Evolutionary conservation across 345 rosid species (phyloP).

Genomic region (Lagerstroemia speciosa): DNA sequence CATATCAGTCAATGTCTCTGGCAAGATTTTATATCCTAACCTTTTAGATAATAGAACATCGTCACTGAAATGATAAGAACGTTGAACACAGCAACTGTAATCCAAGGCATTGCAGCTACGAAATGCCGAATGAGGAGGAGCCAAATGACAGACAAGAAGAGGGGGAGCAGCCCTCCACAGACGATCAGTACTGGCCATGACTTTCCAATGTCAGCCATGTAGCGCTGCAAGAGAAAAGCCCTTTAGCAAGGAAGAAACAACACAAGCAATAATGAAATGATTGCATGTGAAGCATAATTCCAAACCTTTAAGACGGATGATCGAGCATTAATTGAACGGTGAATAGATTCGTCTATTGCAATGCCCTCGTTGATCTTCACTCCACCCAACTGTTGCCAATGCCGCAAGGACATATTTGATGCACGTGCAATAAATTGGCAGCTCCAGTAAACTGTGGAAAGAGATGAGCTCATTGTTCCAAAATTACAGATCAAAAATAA

Average conservation of each 20-base stretch:
- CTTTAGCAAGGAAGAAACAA: background rate
- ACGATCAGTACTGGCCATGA: conserved; percentile 90
- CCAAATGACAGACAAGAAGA: conserved; percentile 85
- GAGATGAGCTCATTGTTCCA: background rate
- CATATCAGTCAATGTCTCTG: no score
- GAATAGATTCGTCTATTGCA: conserved; percentile 71
- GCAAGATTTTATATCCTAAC: conserved; percentile 15
- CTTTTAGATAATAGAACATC: conserved; percentile 79
- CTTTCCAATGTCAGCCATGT: conserved; percentile 90
- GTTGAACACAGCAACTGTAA: conserved; percentile 79
- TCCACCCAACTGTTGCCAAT: conserved; percentile 96
- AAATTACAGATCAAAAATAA: background rate
- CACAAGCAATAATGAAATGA: background rate
- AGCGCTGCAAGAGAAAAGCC: conserved; percentile 49
- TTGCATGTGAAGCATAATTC: conserved; percentile 1
- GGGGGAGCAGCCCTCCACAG: conserved; percentile 89
- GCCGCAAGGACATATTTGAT: conserved; percentile 72
- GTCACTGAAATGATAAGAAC: conserved; percentile 75
- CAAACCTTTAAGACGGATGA: conserved; percentile 85
- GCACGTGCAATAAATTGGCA: conserved; percentile 85
- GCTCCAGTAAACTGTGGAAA: conserved; percentile 75
- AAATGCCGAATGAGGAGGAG: conserved; percentile 83
- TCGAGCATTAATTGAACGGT: conserved; percentile 66
- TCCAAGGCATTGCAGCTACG: conserved; percentile 98
- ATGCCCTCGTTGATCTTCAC: conserved; percentile 73